Percentiles rank a stretch among this genome's conserved stretches.
Conservation (phyloP, 2,329 filamentous ascomycete species). For the Cladosporium oxysporum region DNA sequence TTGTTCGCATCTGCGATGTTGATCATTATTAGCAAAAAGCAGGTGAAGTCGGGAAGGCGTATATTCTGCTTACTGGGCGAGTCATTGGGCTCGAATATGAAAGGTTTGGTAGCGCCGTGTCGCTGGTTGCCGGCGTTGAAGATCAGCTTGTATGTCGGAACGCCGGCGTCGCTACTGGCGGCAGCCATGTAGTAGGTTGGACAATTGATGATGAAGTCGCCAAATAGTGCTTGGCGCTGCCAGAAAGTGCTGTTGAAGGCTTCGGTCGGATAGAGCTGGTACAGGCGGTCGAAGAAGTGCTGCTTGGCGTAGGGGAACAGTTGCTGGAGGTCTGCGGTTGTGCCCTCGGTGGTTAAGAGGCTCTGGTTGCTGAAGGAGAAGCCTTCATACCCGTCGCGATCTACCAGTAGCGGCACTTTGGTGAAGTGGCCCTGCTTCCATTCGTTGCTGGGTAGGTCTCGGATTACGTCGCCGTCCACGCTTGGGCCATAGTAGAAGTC, state of each 20-base stretch:
- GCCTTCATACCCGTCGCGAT: slow-evolving; percentile 42
- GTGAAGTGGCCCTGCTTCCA: slow-evolving; percentile 38
- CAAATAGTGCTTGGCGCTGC: slow-evolving; percentile 43
- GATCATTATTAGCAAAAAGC: not conserved
- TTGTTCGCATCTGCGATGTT: slow-evolving; percentile 29
- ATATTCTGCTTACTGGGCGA: slow-evolving; percentile 3
- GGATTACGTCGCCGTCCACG: slow-evolving; percentile 43
- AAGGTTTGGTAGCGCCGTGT: slow-evolving; percentile 35
- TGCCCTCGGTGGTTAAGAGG: slow-evolving; percentile 32
- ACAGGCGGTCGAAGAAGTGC: slow-evolving; percentile 43
- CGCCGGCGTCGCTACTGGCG: slow-evolving; percentile 5
- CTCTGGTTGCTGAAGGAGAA: slow-evolving; percentile 37
- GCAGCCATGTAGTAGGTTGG: slow-evolving; percentile 41
- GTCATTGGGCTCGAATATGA: slow-evolving; percentile 25
- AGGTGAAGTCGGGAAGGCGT: not conserved
- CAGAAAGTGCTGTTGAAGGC: slow-evolving; percentile 42
- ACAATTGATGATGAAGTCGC: slow-evolving; percentile 48
- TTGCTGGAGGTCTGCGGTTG: slow-evolving; percentile 33
- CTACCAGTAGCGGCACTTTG: slow-evolving; percentile 41
- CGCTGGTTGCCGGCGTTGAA: slow-evolving; percentile 39
- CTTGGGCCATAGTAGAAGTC: slow-evolving; percentile 46
- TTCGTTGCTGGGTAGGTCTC: slow-evolving; percentile 38
- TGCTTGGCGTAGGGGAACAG: slow-evolving; percentile 40
- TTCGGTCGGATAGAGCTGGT: slow-evolving; percentile 41
- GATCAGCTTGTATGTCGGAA: slow-evolving; percentile 37